Conservation (phyloP, 441 rosid species). For the Biscutella laevigata region DNA sequence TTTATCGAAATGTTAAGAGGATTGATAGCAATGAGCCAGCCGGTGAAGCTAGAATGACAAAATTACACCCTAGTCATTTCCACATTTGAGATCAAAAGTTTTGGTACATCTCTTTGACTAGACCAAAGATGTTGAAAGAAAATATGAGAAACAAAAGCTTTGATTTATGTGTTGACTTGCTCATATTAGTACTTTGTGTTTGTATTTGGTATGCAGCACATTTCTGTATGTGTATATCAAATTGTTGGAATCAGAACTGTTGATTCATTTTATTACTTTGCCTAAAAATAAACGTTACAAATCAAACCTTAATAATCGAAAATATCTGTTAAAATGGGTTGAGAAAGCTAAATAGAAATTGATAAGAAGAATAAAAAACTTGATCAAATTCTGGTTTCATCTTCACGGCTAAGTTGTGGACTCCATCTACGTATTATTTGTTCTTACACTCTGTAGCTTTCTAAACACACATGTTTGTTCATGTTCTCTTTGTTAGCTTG, state of each 20-base stretch:
- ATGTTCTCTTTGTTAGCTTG: constrained; percentile 21
- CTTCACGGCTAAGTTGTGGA: constrained; percentile 51
- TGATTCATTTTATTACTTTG: neutral
- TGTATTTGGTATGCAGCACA: too few relatives aligned
- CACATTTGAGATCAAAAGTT: constrained; percentile 34
- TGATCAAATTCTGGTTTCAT: constrained; percentile 14
- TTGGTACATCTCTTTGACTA: constrained; percentile 5
- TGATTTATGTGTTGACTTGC: too few relatives aligned
- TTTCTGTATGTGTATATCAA: too few relatives aligned
- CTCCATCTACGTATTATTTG: constrained; percentile 49
- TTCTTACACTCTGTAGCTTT: constrained; percentile 38
- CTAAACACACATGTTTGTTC: constrained; percentile 31
- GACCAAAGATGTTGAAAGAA: too few relatives aligned
- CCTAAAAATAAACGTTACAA: neutral
- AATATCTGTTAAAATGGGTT: neutral
- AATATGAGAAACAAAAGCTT: neutral
- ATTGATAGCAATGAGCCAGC: constrained; percentile 74
- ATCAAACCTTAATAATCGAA: neutral
- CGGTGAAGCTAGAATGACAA: constrained; percentile 80
- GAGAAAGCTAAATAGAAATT: neutral
- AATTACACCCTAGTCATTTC: constrained; percentile 63
- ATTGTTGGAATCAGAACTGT: too few relatives aligned
- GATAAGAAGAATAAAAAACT: neutral
- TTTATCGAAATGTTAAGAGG: constrained; percentile 66
- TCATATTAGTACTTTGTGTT: too few relatives aligned